Base-by-base conservation (phyloP, 495 filamentous ascomycete genomes). In the Penicillium goetzii region DNA sequence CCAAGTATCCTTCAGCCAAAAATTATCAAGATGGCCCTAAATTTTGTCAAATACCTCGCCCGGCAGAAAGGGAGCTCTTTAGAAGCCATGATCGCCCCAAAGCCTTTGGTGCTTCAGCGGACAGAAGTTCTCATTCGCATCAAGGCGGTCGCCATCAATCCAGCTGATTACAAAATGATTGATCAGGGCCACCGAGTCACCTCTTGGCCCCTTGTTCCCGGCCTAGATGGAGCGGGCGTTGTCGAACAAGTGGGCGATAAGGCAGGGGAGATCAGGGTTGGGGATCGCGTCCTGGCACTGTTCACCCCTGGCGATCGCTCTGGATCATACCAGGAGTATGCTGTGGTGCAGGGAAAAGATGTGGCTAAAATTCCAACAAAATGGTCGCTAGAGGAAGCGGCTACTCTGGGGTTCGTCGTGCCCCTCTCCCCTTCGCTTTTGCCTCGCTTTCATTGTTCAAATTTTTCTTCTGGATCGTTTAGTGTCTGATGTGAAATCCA, bases 241-340 rank as follows among this genome's bases (percentile, higher is more conserved):
- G 57, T 81, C 33, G 78, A 81, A 40, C 60, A 63, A 15, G 69
- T 77, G 43, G 65, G 72, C 19, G 58, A 63, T 12, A 62, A 67
- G 5, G 75, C 78, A 19, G 68, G 65, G 17, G 49, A 45, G 10
- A 64, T 76, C 43, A 69, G 73, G 56, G 33, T 67, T 34, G 80
- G 80, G 21, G 80, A 82, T 33, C 72, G 75, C 51, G 80, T 83
- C 28, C 52, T 79, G 19, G 72, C 66, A 12, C 47, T 69, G 3
- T 61, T 65, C 33, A 52, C 51, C 2, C 56, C 66, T 14, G 72
- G 69, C 9, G 58, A 65, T 0, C 60, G 68, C 40, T 63, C 62
- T 7, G 76, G 71, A 23, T 69, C 75, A 15, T 83, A 77, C 60
- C 80, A 82, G 50, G 75, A 80, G 30, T 68, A 73, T 33, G 70